Percentiles rank a stretch among this genome's conserved stretches.
These are phyloP conservation scores for Teunomyces tritomae DNA, from an alignment of 805 yeast species.

Conservation along the genomic window DNA sequence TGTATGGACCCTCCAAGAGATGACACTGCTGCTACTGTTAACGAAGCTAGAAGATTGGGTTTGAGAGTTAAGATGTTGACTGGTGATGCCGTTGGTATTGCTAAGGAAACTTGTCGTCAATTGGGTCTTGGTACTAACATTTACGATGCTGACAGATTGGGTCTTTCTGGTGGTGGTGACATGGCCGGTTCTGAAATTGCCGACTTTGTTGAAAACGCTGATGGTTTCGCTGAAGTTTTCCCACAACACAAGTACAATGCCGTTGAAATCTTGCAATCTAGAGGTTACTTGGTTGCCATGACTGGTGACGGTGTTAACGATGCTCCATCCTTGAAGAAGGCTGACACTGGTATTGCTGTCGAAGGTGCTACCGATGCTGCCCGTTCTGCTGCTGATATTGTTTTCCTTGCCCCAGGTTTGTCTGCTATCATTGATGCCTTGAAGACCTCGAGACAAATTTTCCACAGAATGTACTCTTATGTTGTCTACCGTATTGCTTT, in stretches of 20 bases:
- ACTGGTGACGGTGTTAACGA: slow-evolving; percentile 99
- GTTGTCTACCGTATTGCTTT: slow-evolving; percentile 97
- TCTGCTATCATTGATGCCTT: slow-evolving; percentile 32
- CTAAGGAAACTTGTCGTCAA: slow-evolving; percentile 97
- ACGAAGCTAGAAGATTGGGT: slow-evolving; percentile 89
- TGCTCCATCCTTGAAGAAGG: slow-evolving; percentile 96
- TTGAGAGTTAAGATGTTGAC: slow-evolving; percentile 96
- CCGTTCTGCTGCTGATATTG: slow-evolving; percentile 95
- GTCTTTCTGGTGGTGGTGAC: slow-evolving; percentile 91
- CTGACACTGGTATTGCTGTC: slow-evolving; percentile 87
- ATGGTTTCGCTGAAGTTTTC: slow-evolving; percentile 98
- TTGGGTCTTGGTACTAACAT: slow-evolving; percentile 95
- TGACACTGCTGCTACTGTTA: slow-evolving; percentile 92
- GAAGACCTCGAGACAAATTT: slow-evolving; percentile 56
- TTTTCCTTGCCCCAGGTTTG: slow-evolving; percentile 49
- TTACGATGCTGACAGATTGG: slow-evolving; percentile 94
- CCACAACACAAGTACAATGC: slow-evolving; percentile 97
- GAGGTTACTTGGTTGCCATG: slow-evolving; percentile 98
- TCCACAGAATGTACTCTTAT: slow-evolving; percentile 98
- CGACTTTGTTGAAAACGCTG: slow-evolving; percentile 96
- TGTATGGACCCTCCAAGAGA: slow-evolving; percentile 99
- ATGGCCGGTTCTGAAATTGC: slow-evolving; percentile 97
- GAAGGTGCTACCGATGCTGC: slow-evolving; percentile 98
- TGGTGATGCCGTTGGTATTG: slow-evolving; percentile 99
- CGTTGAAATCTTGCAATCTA: slow-evolving; percentile 90